phyloP scores from a whole-genome alignment of 73 alveolate species.

The Paramecium caudatum region DNA sequence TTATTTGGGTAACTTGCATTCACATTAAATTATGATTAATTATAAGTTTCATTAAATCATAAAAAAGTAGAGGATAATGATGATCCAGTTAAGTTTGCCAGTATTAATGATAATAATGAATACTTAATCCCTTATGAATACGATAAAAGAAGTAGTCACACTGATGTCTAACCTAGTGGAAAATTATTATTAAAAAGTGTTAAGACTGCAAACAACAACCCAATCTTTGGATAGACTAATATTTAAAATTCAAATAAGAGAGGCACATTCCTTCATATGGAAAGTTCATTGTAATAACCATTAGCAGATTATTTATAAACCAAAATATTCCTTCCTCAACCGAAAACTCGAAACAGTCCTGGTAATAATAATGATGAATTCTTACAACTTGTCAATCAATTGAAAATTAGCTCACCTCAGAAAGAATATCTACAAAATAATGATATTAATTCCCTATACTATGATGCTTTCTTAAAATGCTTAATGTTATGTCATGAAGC shows the following conservation, averaged over 20 bases:
- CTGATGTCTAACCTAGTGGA: constrained; percentile 22
- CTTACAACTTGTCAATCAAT: constrained; percentile 5
- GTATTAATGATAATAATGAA: constrained; percentile 35
- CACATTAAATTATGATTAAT: constrained; percentile 48
- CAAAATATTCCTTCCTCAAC: background rate
- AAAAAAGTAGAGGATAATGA: constrained; percentile 33
- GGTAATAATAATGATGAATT: constrained; percentile 65
- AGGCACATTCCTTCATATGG: background rate
- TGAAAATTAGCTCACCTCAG: constrained; percentile 1
- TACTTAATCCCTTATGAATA: constrained; percentile 59
- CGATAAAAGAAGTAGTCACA: background rate
- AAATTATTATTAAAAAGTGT: constrained; percentile 20
- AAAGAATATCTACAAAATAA: background rate
- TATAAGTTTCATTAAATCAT: background rate
- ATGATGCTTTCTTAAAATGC: constrained; percentile 57
- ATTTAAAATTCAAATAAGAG: background rate
- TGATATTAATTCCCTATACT: constrained; percentile 6
- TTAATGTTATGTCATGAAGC: constrained; percentile 70
- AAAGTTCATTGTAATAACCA: background rate
- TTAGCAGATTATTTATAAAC: constrained; percentile 24
- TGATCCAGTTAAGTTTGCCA: constrained; percentile 21
- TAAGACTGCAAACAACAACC: background rate
- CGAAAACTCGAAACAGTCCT: constrained; percentile 19
- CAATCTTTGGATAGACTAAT: background rate
- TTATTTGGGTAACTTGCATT: constrained; percentile 20